These are phyloP conservation scores for Colletotrichum orbiculare DNA, from an alignment of 2,329 filamentous ascomycete species.

Conservation along the genomic window DNA sequence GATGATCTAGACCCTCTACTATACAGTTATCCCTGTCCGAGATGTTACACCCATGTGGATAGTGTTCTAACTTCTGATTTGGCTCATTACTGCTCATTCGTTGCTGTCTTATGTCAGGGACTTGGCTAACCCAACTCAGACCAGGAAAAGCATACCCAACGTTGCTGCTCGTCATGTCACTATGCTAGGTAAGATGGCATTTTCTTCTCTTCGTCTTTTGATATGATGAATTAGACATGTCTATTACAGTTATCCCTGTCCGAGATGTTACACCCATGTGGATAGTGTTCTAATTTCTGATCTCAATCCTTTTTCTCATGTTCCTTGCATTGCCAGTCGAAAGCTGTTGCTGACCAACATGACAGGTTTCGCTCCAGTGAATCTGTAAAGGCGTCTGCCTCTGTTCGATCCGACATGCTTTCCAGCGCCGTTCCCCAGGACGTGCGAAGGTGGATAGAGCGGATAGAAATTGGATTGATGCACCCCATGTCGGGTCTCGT, in stretches of 20 bases:
- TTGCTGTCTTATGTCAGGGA: neutral
- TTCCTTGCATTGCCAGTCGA: neutral
- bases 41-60: slow-evolving; percentile 29
- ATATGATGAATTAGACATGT: slow-evolving; percentile 34
- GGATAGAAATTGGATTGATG: slow-evolving; percentile 36
- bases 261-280: slow-evolving; percentile 24
- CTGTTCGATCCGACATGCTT: slow-evolving; percentile 13
- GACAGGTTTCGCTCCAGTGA: slow-evolving; percentile 10
- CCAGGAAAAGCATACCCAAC: neutral
- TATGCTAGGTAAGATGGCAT: slow-evolving; percentile 7
- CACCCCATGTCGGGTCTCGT: slow-evolving; percentile 19
- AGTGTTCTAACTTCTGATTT: slow-evolving; percentile 31
- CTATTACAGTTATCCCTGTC: slow-evolving; percentile 37
- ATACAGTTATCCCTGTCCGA: slow-evolving; percentile 36
- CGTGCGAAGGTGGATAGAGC: slow-evolving; percentile 28
- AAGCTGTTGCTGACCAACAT: slow-evolving; percentile 9
- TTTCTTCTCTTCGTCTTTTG: neutral
- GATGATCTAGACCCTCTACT: slow-evolving; percentile 31
- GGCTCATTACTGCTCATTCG: neutral
- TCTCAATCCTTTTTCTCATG: neutral
- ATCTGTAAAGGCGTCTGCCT: neutral
- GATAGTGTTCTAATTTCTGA: slow-evolving; percentile 36
- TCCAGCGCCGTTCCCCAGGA: slow-evolving; percentile 21
- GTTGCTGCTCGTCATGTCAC: neutral
- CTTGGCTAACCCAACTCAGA: slow-evolving; percentile 12